Evolutionary conservation across 177 flowering plant genomes (phyloP), one percentile per base, ranked within the genome.

Genomic region (Vitis hybrid): DNA sequence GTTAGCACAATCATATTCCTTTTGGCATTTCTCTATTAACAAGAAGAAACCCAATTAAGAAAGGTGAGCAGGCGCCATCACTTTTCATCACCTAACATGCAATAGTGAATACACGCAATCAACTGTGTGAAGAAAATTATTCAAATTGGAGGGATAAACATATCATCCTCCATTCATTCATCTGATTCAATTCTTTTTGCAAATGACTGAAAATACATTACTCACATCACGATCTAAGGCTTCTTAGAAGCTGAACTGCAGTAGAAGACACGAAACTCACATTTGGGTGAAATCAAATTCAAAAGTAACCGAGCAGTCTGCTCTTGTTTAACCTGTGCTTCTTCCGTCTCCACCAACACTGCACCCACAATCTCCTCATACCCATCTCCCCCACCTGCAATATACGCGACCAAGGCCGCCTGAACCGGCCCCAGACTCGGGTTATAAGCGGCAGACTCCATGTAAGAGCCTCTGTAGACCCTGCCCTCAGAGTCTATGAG

Each of bases 391-490:
- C 84, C 89, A 0, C 85, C 85, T 2, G 86, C 89, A 20, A 95
- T 67, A 63, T 82, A 95, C 9, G 90, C 96, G 73, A 93, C 87
- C 71, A 95, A 6, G 58, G 98, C 99, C 64, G 94, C 92, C 83
- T 95, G 99, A 0, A 88, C 83, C 3, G 99, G 98, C 32, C 89
- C 90, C 70, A 90, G 58, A 64, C 99, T 91, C 35, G 99, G 98
- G 66, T 91, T 95, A 79, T 85, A 90, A 2, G 99, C 99, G 4
- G 98, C 99, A 2, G 99, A 93, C 63, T 95, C 99, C 78, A 66
- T 76, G 68, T 95, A 95, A 0, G 86, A 84, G 6, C 99, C 99
- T n/a, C 67, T 83, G 66, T 83, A 89, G 1, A 95, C 71, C 55
- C 79, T 76, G 52, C 98, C 96, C 9, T 79, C 80, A 3, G 67